Evolutionary conservation across 345 rosid genomes (phyloP), one percentile per base, ranked within the genome.

Genomic region (Physaria fendleri): DNA sequence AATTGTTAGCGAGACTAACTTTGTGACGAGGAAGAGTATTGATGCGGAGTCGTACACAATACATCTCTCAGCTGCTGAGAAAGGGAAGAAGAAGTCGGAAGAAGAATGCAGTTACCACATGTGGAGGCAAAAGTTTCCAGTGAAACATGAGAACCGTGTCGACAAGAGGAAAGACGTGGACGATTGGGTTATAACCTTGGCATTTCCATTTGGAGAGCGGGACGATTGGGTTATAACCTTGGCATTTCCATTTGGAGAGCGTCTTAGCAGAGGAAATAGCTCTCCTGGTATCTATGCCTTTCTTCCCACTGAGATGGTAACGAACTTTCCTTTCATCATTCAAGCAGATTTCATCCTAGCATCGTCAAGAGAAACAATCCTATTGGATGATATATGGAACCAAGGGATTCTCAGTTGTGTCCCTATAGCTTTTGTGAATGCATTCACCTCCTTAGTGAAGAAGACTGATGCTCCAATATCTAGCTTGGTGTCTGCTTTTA

Each of bases 291-390:
- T 85, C 45, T 88, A 81, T 43, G 90, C 93, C 0, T 88, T 79
- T 67, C 88, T 88, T 46, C 96, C 96, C 0, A 88, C 96, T 0
- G 93, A 85, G 65, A 85, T 85, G 93, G 78, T 83, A 25, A 85
- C 90, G 0, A 72, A 76, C 64, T 77, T 88, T 10, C 87, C 90
- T 0, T 85, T 85, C 50, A 79, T 88, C 2, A 80, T 88, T 4
- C 93, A 88, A 53, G 86, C 85, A 0, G 90, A 88, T 63, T 88
- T 88, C 38, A 65, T 85, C 39, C 65, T 88, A 1, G 68, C 81
- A 1, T 88, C 96, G 1, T 88, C 96, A 0, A 78, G 96, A 47
- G 96, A 88, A 57, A 80, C 78, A 0, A 79, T 88, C 10, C 80
- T 76, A 0, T 44, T 80, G 59, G 86, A 85, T 63, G 78, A 85